Base-by-base conservation (phyloP, 345 rosid species). In the Euphorbia tirucalli region DNA sequence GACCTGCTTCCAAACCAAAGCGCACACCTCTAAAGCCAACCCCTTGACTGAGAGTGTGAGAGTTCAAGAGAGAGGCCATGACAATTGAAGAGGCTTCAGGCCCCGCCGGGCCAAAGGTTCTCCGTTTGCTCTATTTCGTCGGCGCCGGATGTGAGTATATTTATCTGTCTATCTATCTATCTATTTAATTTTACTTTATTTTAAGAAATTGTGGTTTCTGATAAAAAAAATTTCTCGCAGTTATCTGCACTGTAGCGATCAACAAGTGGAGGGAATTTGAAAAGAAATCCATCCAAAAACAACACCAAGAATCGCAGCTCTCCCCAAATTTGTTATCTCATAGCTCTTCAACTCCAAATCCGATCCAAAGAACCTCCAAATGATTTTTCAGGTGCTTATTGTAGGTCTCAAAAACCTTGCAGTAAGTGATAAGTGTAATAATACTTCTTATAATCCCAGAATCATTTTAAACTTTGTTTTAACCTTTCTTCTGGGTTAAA, bases 191-290 rank as follows among this genome's bases (percentile, higher is more conserved):
- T 30, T 67, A 3, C 27, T 39, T 37, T 11, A 10, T 10, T 37
- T 39, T 4, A 4, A 13, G 52, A 46, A 46, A 13, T 46, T 6
- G 0, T 46, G 52, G 52, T 46, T 46, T 46, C 52, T 46, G 52
- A 46, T 46, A 6, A 7, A 7, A 7, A 4, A 7, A 0, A 7
- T 46, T 46, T 43, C 39, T 71, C 31, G 61, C 80, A 88, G 96
- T 92, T 76, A 74, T 92, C 28, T 83, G 84, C 74, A 63, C 87
- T 7, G 72, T 72, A 4, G 96, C 86, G 54, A 87, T 87, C 80
- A 88, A 89, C 77, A 89, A 85, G 72, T 92, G 93, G 92, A 82
- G 85, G 74, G 90, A 89, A 71, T 66, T 85, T 59, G 93, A 89
- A 83, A 75, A 74, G 22, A 87, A 86, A 35, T 75, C 90, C 68